A percentile compares a stretch with the other conserved stretches of the same genome.
phyloP scores from a whole-genome alignment of 441 rosid genomes.

The Pelargonium myrrhifolium region DNA sequence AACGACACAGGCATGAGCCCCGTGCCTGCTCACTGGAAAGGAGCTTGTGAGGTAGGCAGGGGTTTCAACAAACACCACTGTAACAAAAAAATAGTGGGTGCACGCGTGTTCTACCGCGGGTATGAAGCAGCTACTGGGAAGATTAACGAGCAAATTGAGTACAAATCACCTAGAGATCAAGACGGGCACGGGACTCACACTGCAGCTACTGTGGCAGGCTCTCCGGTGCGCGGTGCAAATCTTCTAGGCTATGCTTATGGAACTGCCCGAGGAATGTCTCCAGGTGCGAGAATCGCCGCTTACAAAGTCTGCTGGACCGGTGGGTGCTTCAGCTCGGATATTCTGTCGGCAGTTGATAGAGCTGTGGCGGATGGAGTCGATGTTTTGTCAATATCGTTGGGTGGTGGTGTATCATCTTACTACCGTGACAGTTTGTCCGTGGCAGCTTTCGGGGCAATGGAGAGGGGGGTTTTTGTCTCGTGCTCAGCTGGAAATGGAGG shows the following conservation, averaged over 20 bases:
- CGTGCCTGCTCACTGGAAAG: slow-evolving; percentile 55
- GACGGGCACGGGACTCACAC: slow-evolving; percentile 74
- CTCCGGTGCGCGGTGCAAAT: slow-evolving; percentile 49
- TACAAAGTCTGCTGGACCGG: slow-evolving; percentile 69
- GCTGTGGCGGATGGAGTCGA: slow-evolving; percentile 68
- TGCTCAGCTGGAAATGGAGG: slow-evolving; percentile 70
- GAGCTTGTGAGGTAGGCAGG: slow-evolving; percentile 50
- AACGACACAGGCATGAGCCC: slow-evolving; percentile 51
- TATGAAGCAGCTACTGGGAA: slow-evolving; percentile 64
- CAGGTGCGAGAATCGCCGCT: slow-evolving; percentile 54
- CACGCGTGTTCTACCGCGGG: slow-evolving; percentile 50
- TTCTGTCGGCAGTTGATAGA: slow-evolving; percentile 54
- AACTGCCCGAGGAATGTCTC: slow-evolving; percentile 67
- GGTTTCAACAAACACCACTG: slow-evolving; percentile 43
- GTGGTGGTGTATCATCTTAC: slow-evolving; percentile 61
- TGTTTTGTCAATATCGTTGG: slow-evolving; percentile 55
- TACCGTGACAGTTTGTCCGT: slow-evolving; percentile 51
- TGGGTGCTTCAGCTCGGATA: slow-evolving; percentile 72
- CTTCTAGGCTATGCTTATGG: slow-evolving; percentile 59
- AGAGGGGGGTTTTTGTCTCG: slow-evolving; percentile 61
- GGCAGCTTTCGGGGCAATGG: slow-evolving; percentile 71
- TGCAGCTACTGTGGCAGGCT: slow-evolving; percentile 63
- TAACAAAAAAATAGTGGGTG: slow-evolving; percentile 57
- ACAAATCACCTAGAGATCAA: slow-evolving; percentile 54
- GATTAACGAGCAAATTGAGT: slow-evolving; percentile 49